Evolutionary conservation across 257 asterid species (phyloP).

Genomic region (Parsonsia alboflavescens): DNA sequence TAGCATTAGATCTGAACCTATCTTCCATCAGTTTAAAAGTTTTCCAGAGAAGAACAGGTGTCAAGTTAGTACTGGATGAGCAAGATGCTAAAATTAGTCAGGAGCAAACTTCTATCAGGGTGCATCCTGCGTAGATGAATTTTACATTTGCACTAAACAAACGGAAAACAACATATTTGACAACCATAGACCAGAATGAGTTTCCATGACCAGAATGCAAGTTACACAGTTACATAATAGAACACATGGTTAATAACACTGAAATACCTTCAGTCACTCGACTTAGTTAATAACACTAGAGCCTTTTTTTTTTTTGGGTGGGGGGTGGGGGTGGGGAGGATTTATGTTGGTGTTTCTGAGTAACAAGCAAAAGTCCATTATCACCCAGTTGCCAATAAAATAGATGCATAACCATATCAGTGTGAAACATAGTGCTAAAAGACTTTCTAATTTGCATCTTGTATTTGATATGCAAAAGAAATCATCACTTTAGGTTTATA

Average conservation of each 20-base stretch:
- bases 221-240: not conserved
- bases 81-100: not conserved
- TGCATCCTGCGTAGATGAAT: not conserved
- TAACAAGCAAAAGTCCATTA: too few species aligned
- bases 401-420: not conserved
- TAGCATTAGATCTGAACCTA: not conserved
- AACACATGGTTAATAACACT: too few species aligned
- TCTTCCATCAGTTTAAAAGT: not conserved
- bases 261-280: too few species aligned
- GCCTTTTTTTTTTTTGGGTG: too few species aligned
- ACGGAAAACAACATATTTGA: not conserved
- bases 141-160: not conserved
- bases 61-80: not conserved
- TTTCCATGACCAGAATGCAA: not conserved
- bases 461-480: not conserved
- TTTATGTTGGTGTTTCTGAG: too few species aligned
- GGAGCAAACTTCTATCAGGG: not conserved
- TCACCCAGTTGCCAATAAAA: not conserved
- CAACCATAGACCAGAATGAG: not conserved
- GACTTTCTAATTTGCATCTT: slow-evolving; percentile 2
- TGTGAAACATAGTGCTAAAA: not conserved
- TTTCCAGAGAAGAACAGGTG: too few species aligned
- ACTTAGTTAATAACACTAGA: too few species aligned
- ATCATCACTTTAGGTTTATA: not conserved
- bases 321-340: too few species aligned